Evolutionary conservation across 306 rosid species (phyloP).

Genomic region (Lupinus albus): DNA sequence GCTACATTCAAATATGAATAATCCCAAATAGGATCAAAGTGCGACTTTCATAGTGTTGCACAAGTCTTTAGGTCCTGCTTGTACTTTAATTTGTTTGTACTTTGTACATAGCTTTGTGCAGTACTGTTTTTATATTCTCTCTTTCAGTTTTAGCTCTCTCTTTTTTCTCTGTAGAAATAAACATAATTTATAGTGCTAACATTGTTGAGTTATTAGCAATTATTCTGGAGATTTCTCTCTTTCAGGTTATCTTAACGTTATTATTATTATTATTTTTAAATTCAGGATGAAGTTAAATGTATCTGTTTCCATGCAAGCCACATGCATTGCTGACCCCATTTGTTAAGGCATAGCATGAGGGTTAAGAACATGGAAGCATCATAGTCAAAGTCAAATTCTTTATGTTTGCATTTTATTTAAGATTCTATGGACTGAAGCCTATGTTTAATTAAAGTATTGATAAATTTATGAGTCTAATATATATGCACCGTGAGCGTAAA

Average conservation of each 20-base stretch:
- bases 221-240: conserved; percentile 12
- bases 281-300: neutral
- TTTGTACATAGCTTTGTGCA: conserved; percentile 50
- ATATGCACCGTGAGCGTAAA: too few relatives aligned
- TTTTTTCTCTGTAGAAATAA: conserved; percentile 29
- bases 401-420: too few relatives aligned
- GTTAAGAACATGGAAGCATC: neutral
- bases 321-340: neutral
- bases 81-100: conserved; percentile 44
- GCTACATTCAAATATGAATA: conserved; percentile 42
- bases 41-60: conserved; percentile 7
- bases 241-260: too few relatives aligned
- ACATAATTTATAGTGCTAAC: conserved; percentile 39
- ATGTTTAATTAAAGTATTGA: neutral
- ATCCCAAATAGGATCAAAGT: conserved; percentile 34
- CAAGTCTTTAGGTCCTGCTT: conserved; percentile 38
- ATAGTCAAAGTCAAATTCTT: neutral
- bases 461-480: too few relatives aligned
- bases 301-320: neutral
- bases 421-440: neutral
- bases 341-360: neutral
- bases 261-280: neutral
- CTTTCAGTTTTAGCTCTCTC: conserved; percentile 33
- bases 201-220: conserved; percentile 40
- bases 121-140: conserved; percentile 15